phyloP scores from a whole-genome alignment of 345 rosid genomes.

The Salix exigua region DNA sequence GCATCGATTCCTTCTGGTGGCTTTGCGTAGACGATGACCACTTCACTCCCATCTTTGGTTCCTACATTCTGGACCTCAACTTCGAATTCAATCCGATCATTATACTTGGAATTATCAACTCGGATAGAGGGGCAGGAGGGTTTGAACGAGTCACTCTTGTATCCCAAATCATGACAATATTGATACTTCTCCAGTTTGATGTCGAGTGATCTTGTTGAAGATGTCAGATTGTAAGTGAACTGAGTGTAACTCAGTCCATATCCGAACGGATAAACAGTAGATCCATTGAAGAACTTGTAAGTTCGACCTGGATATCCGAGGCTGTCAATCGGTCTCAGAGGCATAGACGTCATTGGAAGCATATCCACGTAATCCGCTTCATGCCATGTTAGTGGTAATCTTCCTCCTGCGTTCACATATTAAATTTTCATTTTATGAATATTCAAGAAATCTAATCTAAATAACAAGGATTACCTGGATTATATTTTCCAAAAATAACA shows the following conservation, averaged over 20 bases:
- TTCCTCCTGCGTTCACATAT: slow-evolving; percentile 39
- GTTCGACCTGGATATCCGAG: slow-evolving; percentile 53
- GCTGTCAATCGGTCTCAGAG: slow-evolving; percentile 37
- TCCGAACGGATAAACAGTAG: slow-evolving; percentile 50
- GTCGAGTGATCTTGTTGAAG: background rate
- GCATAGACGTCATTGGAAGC: slow-evolving; percentile 57
- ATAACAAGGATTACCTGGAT: slow-evolving; percentile 38
- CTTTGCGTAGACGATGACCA: slow-evolving; percentile 11
- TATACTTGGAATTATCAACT: background rate
- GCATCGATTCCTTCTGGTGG: slow-evolving; percentile 13
- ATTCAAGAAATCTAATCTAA: no score
- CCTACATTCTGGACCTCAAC: slow-evolving; percentile 12
- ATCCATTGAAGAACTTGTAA: slow-evolving; percentile 53
- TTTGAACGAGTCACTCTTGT: background rate
- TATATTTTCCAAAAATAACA: slow-evolving; percentile 52
- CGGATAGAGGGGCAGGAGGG: slow-evolving; percentile 17
- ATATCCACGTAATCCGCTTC: slow-evolving; percentile 26
- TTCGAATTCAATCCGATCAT: background rate
- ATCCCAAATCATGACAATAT: slow-evolving; percentile 21
- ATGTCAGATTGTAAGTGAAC: slow-evolving; percentile 11
- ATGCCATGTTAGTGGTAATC: slow-evolving; percentile 55
- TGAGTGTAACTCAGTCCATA: slow-evolving; percentile 51
- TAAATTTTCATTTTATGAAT: no score
- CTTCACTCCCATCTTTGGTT: slow-evolving; percentile 2
- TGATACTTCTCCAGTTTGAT: slow-evolving; percentile 16